Conservation (phyloP, 1,284 basidiomycete species). For the Marasmius tenuissimus region DNA sequence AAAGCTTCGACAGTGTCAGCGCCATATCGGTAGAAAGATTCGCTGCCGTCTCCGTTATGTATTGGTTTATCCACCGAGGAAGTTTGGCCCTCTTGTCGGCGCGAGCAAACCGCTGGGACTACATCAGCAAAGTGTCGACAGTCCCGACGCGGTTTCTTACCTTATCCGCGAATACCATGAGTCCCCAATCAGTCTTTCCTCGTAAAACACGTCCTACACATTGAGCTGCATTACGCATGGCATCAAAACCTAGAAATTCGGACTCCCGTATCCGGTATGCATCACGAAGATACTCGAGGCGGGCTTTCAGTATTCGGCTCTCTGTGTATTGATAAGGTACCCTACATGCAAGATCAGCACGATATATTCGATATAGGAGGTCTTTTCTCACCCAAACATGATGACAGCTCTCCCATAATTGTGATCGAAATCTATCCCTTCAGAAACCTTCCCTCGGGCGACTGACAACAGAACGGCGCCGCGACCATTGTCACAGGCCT, state of each 20-base stretch:
- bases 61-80: conserved; percentile 99
- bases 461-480: conserved; percentile 97
- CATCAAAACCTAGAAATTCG: conserved; percentile 98
- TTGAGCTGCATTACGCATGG: conserved; percentile 99
- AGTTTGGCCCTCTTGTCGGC: conserved; percentile 97
- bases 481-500: conserved; percentile 99
- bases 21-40: conserved; percentile 99
- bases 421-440: conserved; percentile 99
- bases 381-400: conserved; percentile 87
- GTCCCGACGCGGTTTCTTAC: conserved; percentile 39
- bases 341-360: conserved; percentile 37
- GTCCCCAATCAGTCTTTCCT: conserved; percentile 98
- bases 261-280: conserved; percentile 98
- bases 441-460: conserved; percentile 98
- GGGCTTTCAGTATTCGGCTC: conserved; percentile 95
- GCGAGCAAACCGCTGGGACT: conserved; percentile 85
- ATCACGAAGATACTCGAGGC: conserved; percentile 97
- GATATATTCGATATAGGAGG: conserved; percentile 7
- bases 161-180: conserved; percentile 99
- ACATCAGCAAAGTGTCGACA: not conserved
- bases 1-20: conserved; percentile 91
- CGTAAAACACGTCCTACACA: conserved; percentile 97
- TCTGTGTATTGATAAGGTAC: conserved; percentile 99
- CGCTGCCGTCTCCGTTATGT: conserved; percentile 95
- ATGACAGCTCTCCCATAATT: conserved; percentile 99